phyloP scores from a whole-genome alignment of 805 yeast genomes.

The Wickerhamomyces tratensis region DNA sequence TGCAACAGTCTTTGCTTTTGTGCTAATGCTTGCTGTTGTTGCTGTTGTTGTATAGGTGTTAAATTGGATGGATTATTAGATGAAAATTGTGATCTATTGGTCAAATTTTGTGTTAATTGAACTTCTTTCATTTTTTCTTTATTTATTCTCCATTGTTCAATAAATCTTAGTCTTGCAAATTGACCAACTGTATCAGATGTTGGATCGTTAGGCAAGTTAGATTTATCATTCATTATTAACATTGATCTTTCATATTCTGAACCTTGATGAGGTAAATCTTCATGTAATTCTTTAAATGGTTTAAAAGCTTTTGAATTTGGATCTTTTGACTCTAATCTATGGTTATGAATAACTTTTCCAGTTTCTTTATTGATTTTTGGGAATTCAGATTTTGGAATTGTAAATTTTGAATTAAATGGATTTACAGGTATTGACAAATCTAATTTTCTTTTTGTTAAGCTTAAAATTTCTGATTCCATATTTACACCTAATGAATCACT shows the following conservation, averaged over 20 bases:
- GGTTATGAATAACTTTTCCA: constrained; percentile 23
- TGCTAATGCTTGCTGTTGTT: constrained; percentile 16
- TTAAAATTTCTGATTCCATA: constrained; percentile 82
- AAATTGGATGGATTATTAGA: constrained; percentile 13
- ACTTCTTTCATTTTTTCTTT: constrained; percentile 43
- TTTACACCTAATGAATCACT: constrained; percentile 71
- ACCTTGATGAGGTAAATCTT: constrained; percentile 63
- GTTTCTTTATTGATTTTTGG: constrained; percentile 28
- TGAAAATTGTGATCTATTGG: constrained; percentile 8
- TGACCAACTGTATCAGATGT: constrained; percentile 33
- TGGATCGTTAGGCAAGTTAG: constrained; percentile 27
- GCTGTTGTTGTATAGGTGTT: constrained; percentile 21
- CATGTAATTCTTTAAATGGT: constrained; percentile 45
- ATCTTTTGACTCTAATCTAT: constrained; percentile 29
- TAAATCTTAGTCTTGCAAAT: constrained; percentile 78
- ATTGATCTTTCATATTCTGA: constrained; percentile 88
- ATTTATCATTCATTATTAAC: constrained; percentile 51
- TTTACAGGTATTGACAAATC: constrained; percentile 67
- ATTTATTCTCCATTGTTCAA: constrained; percentile 76
- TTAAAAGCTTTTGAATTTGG: constrained; percentile 29
- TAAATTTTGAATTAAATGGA: constrained; percentile 40
- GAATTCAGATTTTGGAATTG: constrained; percentile 36
- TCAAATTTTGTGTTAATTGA: constrained; percentile 20
- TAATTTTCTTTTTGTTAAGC: constrained; percentile 68
- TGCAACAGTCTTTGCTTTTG: constrained; percentile 17